Conservation (phyloP, 148 eudicot species). For the Camellia sinensis region DNA sequence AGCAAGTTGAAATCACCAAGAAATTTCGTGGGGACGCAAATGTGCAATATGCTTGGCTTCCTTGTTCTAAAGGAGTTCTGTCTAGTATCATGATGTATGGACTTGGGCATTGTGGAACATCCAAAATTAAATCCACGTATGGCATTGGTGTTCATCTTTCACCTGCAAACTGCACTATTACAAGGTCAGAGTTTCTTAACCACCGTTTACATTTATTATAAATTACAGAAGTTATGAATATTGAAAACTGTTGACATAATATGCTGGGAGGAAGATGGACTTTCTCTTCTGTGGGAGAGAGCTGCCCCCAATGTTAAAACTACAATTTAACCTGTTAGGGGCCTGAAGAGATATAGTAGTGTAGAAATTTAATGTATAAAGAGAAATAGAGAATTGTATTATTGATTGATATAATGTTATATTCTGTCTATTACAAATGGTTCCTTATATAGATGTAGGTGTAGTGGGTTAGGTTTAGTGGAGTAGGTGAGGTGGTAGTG, state of each 20-base stretch:
- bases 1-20: slow-evolving; percentile 67
- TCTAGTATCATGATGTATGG: slow-evolving; percentile 55
- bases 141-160: slow-evolving; percentile 77
- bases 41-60: slow-evolving; percentile 80
- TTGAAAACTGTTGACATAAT: background rate
- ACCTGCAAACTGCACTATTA: slow-evolving; percentile 60
- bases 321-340: background rate
- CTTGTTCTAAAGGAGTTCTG: slow-evolving; percentile 47
- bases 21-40: slow-evolving; percentile 65
- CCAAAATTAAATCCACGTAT: slow-evolving; percentile 42
- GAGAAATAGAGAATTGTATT: too few species aligned
- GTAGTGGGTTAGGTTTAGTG: too few species aligned
- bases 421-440: too few species aligned
- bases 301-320: background rate
- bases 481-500: too few species aligned
- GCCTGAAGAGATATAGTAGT: slow-evolving; percentile 12
- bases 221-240: background rate
- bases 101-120: slow-evolving; percentile 48
- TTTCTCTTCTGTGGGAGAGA: background rate
- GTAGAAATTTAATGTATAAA: too few species aligned
- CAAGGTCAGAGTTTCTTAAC: slow-evolving; percentile 43
- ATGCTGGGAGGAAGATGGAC: background rate
- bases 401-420: too few species aligned
- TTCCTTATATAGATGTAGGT: too few species aligned
- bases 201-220: background rate